Conservation (phyloP, 2,329 filamentous ascomycete species). For the Aureobasidium lini region DNA sequence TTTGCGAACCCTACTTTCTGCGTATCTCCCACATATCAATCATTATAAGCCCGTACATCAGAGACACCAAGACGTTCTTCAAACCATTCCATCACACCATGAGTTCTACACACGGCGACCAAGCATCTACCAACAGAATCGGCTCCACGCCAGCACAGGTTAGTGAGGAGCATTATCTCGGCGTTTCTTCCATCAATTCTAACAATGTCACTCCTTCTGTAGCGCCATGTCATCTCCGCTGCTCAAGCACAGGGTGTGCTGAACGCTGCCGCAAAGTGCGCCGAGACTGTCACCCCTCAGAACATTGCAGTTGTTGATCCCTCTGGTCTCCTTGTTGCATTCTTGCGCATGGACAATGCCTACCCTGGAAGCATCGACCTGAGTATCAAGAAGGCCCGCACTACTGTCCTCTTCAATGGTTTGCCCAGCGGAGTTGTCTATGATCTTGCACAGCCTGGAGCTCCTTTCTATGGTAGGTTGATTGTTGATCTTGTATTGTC, state of each 20-base stretch:
- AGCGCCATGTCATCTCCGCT: constrained; percentile 23
- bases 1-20: background rate
- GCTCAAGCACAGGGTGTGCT: constrained; percentile 22
- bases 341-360: constrained; percentile 26
- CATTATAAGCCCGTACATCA: background rate
- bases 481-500: background rate
- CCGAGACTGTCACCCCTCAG: constrained; percentile 18
- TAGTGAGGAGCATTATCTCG: background rate
- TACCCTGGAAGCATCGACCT: constrained; percentile 23
- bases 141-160: constrained; percentile 9
- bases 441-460: constrained; percentile 21
- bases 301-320: constrained; percentile 25
- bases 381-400: constrained; percentile 25
- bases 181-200: background rate
- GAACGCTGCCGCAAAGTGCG: constrained; percentile 17
- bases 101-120: background rate
- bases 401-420: constrained; percentile 24
- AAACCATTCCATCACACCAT: background rate
- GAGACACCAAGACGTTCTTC: background rate
- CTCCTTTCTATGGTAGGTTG: constrained; percentile 7
- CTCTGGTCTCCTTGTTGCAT: constrained; percentile 22
- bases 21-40: background rate
- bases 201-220: background rate
- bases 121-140: constrained; percentile 9
- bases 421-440: constrained; percentile 21